Evolutionary conservation across 768 basidiomycete genomes (phyloP).

Genomic region (Saitozyma sp.): DNA sequence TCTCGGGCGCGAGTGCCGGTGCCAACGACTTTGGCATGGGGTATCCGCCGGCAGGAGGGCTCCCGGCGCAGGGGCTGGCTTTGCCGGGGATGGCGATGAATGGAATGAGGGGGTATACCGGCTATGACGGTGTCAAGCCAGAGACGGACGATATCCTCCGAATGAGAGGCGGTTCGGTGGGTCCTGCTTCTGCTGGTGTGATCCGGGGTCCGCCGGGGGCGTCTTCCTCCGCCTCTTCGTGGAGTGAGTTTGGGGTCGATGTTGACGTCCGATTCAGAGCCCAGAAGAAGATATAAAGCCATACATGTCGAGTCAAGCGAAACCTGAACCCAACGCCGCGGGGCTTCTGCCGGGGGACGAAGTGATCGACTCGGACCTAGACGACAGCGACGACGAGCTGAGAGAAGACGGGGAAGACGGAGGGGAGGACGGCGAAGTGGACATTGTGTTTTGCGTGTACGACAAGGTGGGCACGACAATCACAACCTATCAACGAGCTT

Average conservation of each 20-base stretch:
- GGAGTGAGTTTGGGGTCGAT: not conserved
- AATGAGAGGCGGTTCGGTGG: slow-evolving; percentile 38
- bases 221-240: not conserved
- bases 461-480: slow-evolving; percentile 72
- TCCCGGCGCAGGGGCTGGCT: slow-evolving; percentile 10
- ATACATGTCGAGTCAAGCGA: slow-evolving; percentile 7
- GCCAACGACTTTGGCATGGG: no score
- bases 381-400: slow-evolving; percentile 80
- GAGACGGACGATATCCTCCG: slow-evolving; percentile 40
- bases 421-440: slow-evolving; percentile 69
- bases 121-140: slow-evolving; percentile 26
- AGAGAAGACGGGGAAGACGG: slow-evolving; percentile 69
- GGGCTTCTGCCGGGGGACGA: slow-evolving; percentile 59
- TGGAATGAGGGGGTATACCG: slow-evolving; percentile 13
- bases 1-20: no score
- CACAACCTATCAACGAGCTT: not conserved
- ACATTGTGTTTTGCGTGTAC: slow-evolving; percentile 97
- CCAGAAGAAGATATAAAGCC: slow-evolving; percentile 2
- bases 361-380: slow-evolving; percentile 93
- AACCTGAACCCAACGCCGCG: slow-evolving; percentile 50
- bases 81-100: slow-evolving; percentile 13
- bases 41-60: no score
- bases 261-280: not conserved
- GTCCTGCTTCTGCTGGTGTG: not conserved
- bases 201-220: not conserved